Percentiles rank a stretch among this genome's conserved stretches.
Conservation (phyloP, 129 eudicot genomes). For the Lactuca sativa region DNA sequence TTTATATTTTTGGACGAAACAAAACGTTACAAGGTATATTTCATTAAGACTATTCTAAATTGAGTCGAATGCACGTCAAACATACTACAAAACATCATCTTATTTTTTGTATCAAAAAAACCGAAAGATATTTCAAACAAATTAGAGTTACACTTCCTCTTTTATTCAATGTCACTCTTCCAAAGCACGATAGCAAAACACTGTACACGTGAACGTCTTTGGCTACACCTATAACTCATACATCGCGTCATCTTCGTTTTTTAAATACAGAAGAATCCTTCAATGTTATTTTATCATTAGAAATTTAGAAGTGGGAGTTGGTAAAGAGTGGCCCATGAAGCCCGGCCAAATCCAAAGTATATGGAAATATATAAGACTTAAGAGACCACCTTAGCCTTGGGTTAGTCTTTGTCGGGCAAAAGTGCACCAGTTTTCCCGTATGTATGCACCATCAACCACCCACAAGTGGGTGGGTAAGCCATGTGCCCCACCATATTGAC, state of each 20-base stretch:
- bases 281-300: background rate
- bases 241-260: background rate
- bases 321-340: slow-evolving; percentile 28
- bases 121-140: too few relatives aligned
- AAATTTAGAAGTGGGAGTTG: slow-evolving; percentile 22
- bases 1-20: too few relatives aligned
- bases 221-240: background rate
- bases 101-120: too few relatives aligned
- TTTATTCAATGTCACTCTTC: too few relatives aligned
- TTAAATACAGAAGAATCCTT: background rate
- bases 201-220: background rate
- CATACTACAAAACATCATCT: too few relatives aligned
- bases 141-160: too few relatives aligned
- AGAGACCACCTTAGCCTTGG: slow-evolving; percentile 29
- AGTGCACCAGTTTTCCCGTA: slow-evolving; percentile 37
- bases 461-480: slow-evolving; percentile 19
- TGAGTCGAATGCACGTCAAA: too few relatives aligned
- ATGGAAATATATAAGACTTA: slow-evolving; percentile 30
- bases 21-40: too few relatives aligned
- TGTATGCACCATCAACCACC: slow-evolving; percentile 42
- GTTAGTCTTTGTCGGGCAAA: slow-evolving; percentile 35
- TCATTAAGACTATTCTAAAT: too few relatives aligned
- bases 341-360: slow-evolving; percentile 28
- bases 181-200: too few relatives aligned
- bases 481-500: slow-evolving; percentile 16